Evolutionary conservation across 441 rosid genomes (phyloP).

Genomic region (Eutrema salsugineum): DNA sequence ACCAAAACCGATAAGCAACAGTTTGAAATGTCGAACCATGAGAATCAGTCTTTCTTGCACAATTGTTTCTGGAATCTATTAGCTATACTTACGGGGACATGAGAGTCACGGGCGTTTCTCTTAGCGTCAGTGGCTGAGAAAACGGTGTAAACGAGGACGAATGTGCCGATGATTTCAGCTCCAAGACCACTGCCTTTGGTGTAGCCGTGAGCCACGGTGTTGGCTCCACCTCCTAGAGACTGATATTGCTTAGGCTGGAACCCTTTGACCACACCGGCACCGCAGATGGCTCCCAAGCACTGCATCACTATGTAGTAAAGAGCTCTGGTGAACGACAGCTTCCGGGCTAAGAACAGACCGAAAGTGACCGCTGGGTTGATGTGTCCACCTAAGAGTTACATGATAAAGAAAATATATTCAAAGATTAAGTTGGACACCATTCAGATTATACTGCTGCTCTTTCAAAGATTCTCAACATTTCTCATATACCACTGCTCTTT

Average conservation of each 20-base stretch:
- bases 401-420: background rate
- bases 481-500: too few relatives aligned
- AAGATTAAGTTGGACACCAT: background rate
- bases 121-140: conserved; percentile 62
- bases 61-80: background rate
- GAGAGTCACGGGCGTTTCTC: conserved; percentile 54
- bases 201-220: conserved; percentile 38
- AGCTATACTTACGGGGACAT: conserved; percentile 44
- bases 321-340: conserved; percentile 65
- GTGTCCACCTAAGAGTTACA: conserved; percentile 45
- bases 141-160: conserved; percentile 53
- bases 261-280: conserved; percentile 71
- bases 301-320: conserved; percentile 64
- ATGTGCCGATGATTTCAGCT: conserved; percentile 53
- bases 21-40: background rate
- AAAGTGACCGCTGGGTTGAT: conserved; percentile 34
- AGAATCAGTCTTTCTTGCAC: background rate
- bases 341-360: conserved; percentile 24
- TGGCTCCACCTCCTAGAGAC: conserved; percentile 50
- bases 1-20: conserved; percentile 3
- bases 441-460: background rate
- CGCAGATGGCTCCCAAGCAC: conserved; percentile 34
- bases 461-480: too few relatives aligned
- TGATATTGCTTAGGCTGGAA: conserved; percentile 38
- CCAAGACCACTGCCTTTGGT: conserved; percentile 43